Evolutionary conservation across 352 stramenopile genomes (phyloP).

Genomic region (Pythium rishiriense): DNA sequence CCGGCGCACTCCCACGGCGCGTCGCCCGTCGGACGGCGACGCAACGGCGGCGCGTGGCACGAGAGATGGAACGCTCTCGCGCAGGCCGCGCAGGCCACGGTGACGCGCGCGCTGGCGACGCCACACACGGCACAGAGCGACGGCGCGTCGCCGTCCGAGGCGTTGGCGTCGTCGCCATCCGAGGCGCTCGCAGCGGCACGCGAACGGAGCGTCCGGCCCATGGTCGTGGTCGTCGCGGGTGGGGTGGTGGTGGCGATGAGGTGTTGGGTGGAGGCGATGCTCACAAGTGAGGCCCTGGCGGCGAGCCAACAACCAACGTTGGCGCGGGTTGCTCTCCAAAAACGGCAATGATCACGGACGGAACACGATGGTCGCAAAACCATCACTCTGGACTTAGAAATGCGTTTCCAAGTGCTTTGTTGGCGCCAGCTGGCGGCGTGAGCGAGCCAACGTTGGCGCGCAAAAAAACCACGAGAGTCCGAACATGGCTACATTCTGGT

Average conservation of each 20-base stretch:
- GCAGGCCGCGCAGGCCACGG: slow-evolving; percentile 47
- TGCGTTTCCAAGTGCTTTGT: slow-evolving; percentile 3
- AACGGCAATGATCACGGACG: slow-evolving; percentile 23
- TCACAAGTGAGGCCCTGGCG: too few species aligned
- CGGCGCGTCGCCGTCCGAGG: too few species aligned
- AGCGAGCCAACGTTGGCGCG: background rate
- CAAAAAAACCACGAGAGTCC: background rate
- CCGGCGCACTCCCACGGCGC: slow-evolving; percentile 44
- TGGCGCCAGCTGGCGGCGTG: slow-evolving; percentile 8
- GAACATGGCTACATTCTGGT: slow-evolving; percentile 16
- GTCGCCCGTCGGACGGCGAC: slow-evolving; percentile 39
- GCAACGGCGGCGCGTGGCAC: slow-evolving; percentile 54
- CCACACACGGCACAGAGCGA: slow-evolving; percentile 44
- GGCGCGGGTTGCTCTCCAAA: slow-evolving; percentile 5
- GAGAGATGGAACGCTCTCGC: slow-evolving; percentile 47
- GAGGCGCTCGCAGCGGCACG: background rate
- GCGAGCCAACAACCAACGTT: background rate
- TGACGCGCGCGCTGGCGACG: slow-evolving; percentile 40
- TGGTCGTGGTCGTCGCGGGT: slow-evolving; percentile 2
- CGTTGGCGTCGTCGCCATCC: slow-evolving; percentile 18
- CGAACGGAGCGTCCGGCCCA: background rate
- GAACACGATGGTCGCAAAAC: slow-evolving; percentile 11
- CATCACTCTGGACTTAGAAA: slow-evolving; percentile 19
- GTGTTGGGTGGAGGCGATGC: too few species aligned
- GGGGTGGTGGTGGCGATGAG: background rate